A percentile compares a stretch with the other conserved stretches of the same genome.
phyloP scores from a whole-genome alignment of 306 rosid genomes.

The Inga oerstediana region DNA sequence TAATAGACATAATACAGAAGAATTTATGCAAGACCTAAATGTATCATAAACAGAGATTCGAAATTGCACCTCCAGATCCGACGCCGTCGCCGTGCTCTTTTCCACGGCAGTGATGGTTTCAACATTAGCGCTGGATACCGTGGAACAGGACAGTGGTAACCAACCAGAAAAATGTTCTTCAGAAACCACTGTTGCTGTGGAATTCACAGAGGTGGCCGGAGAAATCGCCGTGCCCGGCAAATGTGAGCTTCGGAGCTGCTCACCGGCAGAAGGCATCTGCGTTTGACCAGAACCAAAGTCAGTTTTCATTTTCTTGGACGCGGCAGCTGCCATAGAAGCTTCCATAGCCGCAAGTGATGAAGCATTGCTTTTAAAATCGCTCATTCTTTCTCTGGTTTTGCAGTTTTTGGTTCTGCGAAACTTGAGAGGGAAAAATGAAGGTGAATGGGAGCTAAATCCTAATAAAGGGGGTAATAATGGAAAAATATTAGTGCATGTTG shows the following conservation, averaged over 20 bases:
- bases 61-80: conserved; percentile 67
- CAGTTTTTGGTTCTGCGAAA: conserved; percentile 28
- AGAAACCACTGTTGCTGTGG: conserved; percentile 22
- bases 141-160: conserved; percentile 48
- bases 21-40: not conserved
- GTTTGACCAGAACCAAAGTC: not conserved
- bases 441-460: conserved; percentile 15
- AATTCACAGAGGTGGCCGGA: conserved; percentile 35
- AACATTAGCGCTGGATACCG: conserved; percentile 33
- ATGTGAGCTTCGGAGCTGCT: conserved; percentile 12
- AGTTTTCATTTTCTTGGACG: conserved; percentile 61
- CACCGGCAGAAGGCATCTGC: conserved; percentile 18
- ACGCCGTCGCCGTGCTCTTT: conserved; percentile 30
- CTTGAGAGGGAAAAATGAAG: conserved; percentile 5
- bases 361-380: conserved; percentile 55
- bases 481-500: conserved; percentile 44
- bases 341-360: conserved; percentile 38
- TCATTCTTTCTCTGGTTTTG: conserved; percentile 38
- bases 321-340: conserved; percentile 23
- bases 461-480: conserved; percentile 42
- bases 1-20: not conserved
- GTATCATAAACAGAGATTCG: conserved; percentile 2
- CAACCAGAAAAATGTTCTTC: conserved; percentile 35
- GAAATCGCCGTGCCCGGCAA: conserved; percentile 18
- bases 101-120: conserved; percentile 36